Conservation (phyloP, 768 basidiomycete species). For the Trametes cingulata region DNA sequence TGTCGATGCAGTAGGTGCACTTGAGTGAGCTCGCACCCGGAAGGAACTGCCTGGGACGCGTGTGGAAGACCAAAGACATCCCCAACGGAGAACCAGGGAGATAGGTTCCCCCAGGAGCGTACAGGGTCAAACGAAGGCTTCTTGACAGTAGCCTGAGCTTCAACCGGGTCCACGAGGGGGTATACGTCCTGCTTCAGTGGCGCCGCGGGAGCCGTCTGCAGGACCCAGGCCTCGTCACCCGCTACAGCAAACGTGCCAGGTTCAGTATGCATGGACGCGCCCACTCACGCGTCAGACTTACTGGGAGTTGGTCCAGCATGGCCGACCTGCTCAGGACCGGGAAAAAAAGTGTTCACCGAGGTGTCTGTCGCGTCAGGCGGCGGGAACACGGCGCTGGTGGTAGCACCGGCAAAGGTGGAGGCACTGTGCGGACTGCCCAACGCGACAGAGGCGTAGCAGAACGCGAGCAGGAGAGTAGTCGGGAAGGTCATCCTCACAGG, state of each 20-base stretch:
- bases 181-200: constrained; percentile 40
- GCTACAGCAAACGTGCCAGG: constrained; percentile 16
- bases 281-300: constrained; percentile 23
- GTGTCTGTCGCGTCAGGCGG: constrained; percentile 39
- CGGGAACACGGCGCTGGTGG: constrained; percentile 43
- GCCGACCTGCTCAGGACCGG: constrained; percentile 44
- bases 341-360: constrained; percentile 41
- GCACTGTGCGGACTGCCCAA: constrained; percentile 18
- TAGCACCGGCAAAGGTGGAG: constrained; percentile 46
- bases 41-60: constrained; percentile 47
- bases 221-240: constrained; percentile 31
- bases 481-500: constrained; percentile 3
- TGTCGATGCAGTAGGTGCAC: constrained; percentile 45
- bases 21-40: constrained; percentile 47
- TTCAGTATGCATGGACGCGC: background rate
- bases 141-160: constrained; percentile 36
- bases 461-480: constrained; percentile 4
- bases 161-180: constrained; percentile 41
- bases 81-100: constrained; percentile 52
- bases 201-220: constrained; percentile 38
- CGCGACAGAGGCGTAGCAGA: background rate
- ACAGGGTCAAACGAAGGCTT: constrained; percentile 44
- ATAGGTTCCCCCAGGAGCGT: constrained; percentile 48
- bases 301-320: constrained; percentile 51
- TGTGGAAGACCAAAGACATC: constrained; percentile 47